Evolutionary conservation across 169 alveolate species (phyloP).

Genomic region (Neospora caninum): DNA sequence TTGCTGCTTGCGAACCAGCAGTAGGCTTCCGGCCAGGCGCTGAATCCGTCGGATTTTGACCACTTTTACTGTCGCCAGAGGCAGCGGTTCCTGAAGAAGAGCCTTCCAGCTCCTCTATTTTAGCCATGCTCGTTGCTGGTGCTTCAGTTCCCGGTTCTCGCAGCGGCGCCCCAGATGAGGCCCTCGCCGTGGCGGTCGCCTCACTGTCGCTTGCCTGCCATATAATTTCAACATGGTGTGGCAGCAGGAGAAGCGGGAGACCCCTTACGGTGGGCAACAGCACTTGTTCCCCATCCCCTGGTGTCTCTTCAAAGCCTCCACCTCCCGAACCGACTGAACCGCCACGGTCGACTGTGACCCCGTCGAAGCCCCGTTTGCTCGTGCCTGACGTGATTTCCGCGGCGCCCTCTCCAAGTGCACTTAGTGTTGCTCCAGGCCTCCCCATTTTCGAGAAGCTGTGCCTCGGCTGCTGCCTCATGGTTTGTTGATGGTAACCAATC

Average conservation of each 20-base stretch:
- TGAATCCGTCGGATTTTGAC: background rate
- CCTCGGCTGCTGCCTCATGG: background rate
- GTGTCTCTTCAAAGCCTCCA: background rate
- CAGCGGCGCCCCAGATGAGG: background rate
- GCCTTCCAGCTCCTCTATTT: background rate
- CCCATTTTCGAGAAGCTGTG: background rate
- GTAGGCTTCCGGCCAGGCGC: background rate
- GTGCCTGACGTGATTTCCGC: background rate
- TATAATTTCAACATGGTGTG: constrained; percentile 19
- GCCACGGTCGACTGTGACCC: background rate
- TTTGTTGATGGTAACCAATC: too few relatives aligned
- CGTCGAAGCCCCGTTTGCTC: background rate
- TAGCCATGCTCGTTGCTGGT: background rate
- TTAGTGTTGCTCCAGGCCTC: background rate
- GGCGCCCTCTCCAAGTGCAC: background rate
- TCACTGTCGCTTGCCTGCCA: constrained; percentile 12
- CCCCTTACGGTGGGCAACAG: background rate
- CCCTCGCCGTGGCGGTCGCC: background rate
- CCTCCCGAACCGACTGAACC: background rate
- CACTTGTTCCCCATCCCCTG: background rate
- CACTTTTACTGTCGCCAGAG: background rate
- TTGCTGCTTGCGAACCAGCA: background rate
- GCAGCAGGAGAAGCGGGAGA: constrained; percentile 12
- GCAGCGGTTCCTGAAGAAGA: background rate
- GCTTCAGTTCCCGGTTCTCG: constrained; percentile 8